Conservation (phyloP, 495 filamentous ascomycete species). For the Talaromyces ruber region DNA sequence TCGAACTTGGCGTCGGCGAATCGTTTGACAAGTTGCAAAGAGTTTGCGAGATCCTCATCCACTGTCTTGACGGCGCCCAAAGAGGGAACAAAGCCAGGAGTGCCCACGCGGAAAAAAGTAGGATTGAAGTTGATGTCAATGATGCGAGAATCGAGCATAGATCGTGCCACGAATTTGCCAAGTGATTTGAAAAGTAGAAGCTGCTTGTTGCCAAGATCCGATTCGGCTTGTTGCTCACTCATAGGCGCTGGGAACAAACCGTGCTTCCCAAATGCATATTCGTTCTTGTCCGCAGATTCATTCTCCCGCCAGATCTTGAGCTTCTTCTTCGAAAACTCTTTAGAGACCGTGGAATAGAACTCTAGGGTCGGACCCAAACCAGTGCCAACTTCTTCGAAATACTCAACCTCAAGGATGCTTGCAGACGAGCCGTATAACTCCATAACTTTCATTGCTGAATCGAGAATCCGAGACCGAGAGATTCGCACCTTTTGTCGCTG, state of each 20-base stretch:
- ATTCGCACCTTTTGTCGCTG: conserved; percentile 98
- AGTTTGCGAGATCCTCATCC: conserved; percentile 76
- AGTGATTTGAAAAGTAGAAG: conserved; percentile 87
- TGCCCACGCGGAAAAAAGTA: conserved; percentile 88
- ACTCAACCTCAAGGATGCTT: conserved; percentile 94
- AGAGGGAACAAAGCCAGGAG: conserved; percentile 68
- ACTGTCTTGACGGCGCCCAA: conserved; percentile 89
- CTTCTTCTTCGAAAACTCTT: conserved; percentile 95
- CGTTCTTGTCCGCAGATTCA: conserved; percentile 63
- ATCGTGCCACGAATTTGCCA: conserved; percentile 94
- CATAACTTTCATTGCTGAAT: conserved; percentile 99
- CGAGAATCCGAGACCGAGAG: conserved; percentile 81
- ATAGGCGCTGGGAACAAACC: conserved; percentile 93
- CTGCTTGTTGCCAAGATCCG: conserved; percentile 71
- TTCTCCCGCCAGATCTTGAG: conserved; percentile 93
- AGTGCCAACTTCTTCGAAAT: conserved; percentile 97
- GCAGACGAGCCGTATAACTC: conserved; percentile 94
- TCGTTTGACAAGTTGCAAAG: conserved; percentile 79
- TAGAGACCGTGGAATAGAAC: conserved; percentile 97
- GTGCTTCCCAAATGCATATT: conserved; percentile 78
- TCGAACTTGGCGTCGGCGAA: conserved; percentile 76
- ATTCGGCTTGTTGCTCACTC: conserved; percentile 64
- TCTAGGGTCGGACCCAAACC: conserved; percentile 94
- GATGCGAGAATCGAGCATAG: conserved; percentile 97
- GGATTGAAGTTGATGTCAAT: conserved; percentile 98